Evolutionary conservation across 306 rosid genomes (phyloP).

Genomic region (Rosa rugosa): DNA sequence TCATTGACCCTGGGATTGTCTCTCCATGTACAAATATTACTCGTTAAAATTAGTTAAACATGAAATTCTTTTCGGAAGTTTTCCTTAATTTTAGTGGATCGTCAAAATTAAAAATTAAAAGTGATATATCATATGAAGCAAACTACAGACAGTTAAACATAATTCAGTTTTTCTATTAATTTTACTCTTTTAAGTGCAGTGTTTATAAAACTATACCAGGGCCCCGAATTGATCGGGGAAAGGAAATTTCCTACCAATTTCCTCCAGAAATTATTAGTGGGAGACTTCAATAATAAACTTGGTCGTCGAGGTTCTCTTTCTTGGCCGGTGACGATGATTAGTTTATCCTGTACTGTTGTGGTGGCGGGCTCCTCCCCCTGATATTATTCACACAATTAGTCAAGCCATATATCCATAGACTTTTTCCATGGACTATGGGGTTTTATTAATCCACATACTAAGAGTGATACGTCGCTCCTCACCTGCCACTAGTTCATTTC

Average conservation of each 20-base stretch:
- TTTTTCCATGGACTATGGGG: not conserved
- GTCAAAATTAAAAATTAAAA: no score
- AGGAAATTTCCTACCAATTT: not conserved
- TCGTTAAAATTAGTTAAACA: no score
- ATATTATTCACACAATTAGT: not conserved
- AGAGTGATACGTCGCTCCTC: not conserved
- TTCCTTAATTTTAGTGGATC: no score
- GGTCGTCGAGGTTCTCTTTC: not conserved
- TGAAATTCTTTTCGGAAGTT: no score
- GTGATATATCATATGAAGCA: no score
- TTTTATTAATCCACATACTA: not conserved
- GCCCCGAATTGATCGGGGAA: not conserved
- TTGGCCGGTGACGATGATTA: not conserved
- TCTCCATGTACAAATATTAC: no score
- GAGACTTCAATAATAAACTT: not conserved
- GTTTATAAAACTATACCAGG: no score
- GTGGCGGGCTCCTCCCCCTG: conserved; percentile 1
- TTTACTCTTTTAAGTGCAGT: no score
- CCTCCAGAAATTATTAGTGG: not conserved
- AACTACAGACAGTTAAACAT: no score
- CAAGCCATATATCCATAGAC: not conserved
- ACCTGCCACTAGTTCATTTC: not conserved
- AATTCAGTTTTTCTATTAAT: no score
- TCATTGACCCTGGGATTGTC: no score
- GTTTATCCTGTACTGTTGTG: not conserved